Percentiles rank a stretch among this genome's conserved stretches.
Conservation (phyloP, 352 stramenopile species). For the Poterioochromonas sp. region DNA sequence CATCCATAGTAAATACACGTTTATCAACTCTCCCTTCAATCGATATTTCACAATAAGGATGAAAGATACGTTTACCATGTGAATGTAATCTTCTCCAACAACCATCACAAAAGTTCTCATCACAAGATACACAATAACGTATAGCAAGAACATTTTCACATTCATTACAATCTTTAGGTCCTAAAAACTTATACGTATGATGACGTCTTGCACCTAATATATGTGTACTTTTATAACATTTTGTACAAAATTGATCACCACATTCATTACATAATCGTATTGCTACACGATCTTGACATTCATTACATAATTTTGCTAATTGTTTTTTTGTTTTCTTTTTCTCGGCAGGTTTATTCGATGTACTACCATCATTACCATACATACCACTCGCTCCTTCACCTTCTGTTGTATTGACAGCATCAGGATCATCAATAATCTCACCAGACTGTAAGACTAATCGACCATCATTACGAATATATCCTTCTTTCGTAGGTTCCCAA, state of each 20-base stretch:
- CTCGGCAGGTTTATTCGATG: not conserved
- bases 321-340: conserved; percentile 22
- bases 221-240: conserved; percentile 37
- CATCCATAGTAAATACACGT: conserved; percentile 37
- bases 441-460: conserved; percentile 39
- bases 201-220: conserved; percentile 35
- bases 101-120: conserved; percentile 30
- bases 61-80: conserved; percentile 27
- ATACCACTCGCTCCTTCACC: not conserved
- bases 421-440: conserved; percentile 42
- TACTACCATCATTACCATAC: not conserved
- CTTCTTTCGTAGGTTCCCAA: conserved; percentile 41
- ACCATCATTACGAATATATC: conserved; percentile 44
- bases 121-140: conserved; percentile 35
- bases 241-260: conserved; percentile 40
- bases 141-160: conserved; percentile 39
- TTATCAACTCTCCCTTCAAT: conserved; percentile 37
- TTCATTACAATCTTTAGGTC: conserved; percentile 42
- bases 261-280: conserved; percentile 40
- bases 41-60: conserved; percentile 37
- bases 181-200: conserved; percentile 39
- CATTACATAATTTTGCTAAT: conserved; percentile 2
- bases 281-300: conserved; percentile 26
- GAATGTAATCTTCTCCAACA: conserved; percentile 28
- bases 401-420: not conserved